Base-by-base conservation (phyloP, 768 basidiomycete genomes). In the Rickenella mellea region DNA sequence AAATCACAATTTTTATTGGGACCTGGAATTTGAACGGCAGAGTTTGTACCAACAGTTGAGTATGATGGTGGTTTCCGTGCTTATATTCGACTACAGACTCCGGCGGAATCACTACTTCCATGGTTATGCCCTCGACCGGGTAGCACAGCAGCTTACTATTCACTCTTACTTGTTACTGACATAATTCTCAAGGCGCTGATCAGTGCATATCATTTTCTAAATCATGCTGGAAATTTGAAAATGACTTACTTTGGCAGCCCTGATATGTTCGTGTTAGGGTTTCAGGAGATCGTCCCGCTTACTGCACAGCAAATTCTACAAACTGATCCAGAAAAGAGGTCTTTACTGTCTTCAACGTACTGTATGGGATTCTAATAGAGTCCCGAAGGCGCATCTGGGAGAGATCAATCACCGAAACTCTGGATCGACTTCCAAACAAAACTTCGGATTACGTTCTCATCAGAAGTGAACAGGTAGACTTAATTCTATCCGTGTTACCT, bases 221-320 rank as follows among this genome's bases (percentile, higher is more conserved):
- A 15, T 20, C 20, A 14, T 27, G 32, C 9, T 47, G 26, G 9
- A 19, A 26, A 19, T 26, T 39, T 36, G 37, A 28, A 45, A 44
- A 55, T 40, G 32, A 49, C 35, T 15, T 20, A 35, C 25, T 27
- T 41, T 9, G n/a, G n/a, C 43, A 87, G 86, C 32, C 91, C 92
- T 5, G 92, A 97, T 55, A 78, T 98, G 47, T 82, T 94, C 56
- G 81, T 81, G 17, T 68, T 97, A 22, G 89, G 87, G 2, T 96
- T 97, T 57, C 93, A 99, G 61, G 96, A 99, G 61, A 92, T 99
- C 41, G 96, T 99, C 0, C 91, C 92, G 4, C 73, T 99, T 36
- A 97, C 90, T n/a, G 90, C 96, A 2, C 90, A 93, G 53, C 93
- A 97, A 58, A 97, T 99, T 31, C 71, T 97, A 12, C 92, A 96